Conservation (phyloP, 306 rosid genomes). For the Begonia peltatifolia region DNA sequence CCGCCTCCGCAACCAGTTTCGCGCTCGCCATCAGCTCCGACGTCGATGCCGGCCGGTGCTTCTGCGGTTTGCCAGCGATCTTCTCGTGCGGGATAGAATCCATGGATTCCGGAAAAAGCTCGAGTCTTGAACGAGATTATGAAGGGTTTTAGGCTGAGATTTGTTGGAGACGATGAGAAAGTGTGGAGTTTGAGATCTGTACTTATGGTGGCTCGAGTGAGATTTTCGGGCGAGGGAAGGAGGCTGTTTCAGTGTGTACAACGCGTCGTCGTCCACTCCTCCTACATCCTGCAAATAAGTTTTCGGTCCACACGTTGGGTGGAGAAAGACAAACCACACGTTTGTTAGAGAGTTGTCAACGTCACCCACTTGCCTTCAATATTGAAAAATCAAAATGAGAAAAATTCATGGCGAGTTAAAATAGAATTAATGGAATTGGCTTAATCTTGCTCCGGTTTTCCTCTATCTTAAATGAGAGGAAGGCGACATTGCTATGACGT, state of each 20-base stretch:
- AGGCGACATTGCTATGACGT: too few relatives aligned
- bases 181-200: too few relatives aligned
- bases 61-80: neutral
- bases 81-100: neutral
- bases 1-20: slow-evolving; percentile 10
- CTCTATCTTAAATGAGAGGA: too few relatives aligned
- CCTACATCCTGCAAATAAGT: neutral
- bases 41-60: neutral
- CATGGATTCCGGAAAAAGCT: neutral
- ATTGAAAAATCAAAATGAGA: too few relatives aligned
- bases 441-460: too few relatives aligned
- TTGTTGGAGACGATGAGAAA: too few relatives aligned
- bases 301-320: neutral
- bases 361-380: neutral
- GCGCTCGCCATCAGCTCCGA: slow-evolving; percentile 12
- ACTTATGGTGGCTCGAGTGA: too few relatives aligned
- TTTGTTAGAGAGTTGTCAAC: neutral
- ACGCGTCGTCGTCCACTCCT: neutral
- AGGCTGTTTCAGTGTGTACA: neutral
- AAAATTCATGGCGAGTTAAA: too few relatives aligned
- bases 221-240: neutral
- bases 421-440: too few relatives aligned
- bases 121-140: neutral
- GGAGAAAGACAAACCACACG: neutral
- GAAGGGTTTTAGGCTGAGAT: too few relatives aligned